A percentile compares a stretch with the other conserved stretches of the same genome.
These are phyloP conservation scores for Raphanus sativus DNA, from an alignment of 345 rosid genomes.

Conservation along the genomic window DNA sequence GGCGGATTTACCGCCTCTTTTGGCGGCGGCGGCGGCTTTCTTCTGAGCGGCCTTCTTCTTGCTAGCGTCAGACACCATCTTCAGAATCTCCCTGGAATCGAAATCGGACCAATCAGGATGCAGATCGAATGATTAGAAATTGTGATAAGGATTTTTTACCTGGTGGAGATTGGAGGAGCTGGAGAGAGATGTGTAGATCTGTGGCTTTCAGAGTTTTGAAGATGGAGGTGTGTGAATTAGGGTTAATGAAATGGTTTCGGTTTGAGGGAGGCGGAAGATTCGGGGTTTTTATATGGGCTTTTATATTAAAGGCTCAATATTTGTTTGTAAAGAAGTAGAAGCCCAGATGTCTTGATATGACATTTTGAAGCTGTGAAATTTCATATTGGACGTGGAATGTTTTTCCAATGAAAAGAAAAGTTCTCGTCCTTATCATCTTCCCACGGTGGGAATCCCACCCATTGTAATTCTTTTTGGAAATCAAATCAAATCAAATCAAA, in stretches of 20 bases:
- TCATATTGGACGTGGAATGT: slow-evolving; percentile 12
- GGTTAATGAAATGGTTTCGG: slow-evolving; percentile 30
- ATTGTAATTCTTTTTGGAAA: background rate
- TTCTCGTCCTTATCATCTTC: slow-evolving; percentile 27
- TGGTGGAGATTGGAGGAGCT: slow-evolving; percentile 30
- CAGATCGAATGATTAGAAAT: background rate
- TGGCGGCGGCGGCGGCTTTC: slow-evolving; percentile 98
- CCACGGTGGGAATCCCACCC: slow-evolving; percentile 3
- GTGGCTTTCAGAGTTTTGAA: slow-evolving; percentile 13
- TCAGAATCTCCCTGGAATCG: slow-evolving; percentile 28
- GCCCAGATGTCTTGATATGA: background rate
- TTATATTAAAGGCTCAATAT: background rate
- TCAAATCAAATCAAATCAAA: slow-evolving; percentile 3
- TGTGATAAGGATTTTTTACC: background rate
- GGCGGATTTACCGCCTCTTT: slow-evolving; percentile 90
- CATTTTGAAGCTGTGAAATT: background rate
- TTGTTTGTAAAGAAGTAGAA: background rate
- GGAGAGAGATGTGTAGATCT: slow-evolving; percentile 34
- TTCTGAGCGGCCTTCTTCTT: slow-evolving; percentile 99
- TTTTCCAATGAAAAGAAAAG: slow-evolving; percentile 5
- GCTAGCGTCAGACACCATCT: slow-evolving; percentile 99
- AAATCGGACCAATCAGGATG: background rate
- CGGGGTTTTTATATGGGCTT: slow-evolving; percentile 12
- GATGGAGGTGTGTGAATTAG: slow-evolving; percentile 22
- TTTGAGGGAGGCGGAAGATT: slow-evolving; percentile 26